phyloP scores from a whole-genome alignment of 1,284 basidiomycete genomes.

The Hemileia vastatrix region DNA sequence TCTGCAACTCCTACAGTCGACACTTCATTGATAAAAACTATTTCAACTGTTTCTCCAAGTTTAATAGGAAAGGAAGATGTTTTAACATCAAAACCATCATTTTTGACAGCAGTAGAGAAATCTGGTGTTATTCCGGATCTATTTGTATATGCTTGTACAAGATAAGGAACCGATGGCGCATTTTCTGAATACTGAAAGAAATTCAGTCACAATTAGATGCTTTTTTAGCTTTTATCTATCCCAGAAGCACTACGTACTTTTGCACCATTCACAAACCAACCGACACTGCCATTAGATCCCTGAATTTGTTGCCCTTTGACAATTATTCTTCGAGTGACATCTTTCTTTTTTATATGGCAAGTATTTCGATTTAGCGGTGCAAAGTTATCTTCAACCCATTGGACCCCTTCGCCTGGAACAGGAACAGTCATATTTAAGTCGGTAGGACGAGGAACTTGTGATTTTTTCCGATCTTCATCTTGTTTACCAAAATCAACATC shows the following conservation, averaged over 20 bases:
- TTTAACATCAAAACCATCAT: conserved; percentile 16
- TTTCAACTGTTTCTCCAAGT: conserved; percentile 17
- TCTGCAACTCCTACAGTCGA: conserved; percentile 15
- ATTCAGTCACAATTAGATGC: background rate
- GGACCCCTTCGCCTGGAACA: conserved; percentile 6
- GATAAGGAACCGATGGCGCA: background rate
- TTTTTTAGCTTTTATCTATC: background rate
- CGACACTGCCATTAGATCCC: background rate
- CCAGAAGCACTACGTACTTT: conserved; percentile 3
- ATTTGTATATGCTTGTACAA: conserved; percentile 13
- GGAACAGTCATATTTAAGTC: conserved; percentile 1
- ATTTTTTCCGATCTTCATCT: too few relatives aligned
- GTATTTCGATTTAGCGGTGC: conserved; percentile 4
- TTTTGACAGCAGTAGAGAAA: background rate
- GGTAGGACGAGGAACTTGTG: too few relatives aligned
- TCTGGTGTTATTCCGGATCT: conserved; percentile 6
- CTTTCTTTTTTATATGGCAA: too few relatives aligned
- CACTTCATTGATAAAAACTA: conserved; percentile 9
- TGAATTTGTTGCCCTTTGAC: conserved; percentile 13
- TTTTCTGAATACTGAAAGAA: conserved; percentile 14
- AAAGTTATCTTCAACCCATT: conserved; percentile 7
- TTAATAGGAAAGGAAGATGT: conserved; percentile 15
- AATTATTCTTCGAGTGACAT: conserved; percentile 14
- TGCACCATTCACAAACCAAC: conserved; percentile 19
- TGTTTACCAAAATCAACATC: background rate